Base-by-base conservation (phyloP, 352 stramenopile species). In the Blastocystis sp. region DNA sequence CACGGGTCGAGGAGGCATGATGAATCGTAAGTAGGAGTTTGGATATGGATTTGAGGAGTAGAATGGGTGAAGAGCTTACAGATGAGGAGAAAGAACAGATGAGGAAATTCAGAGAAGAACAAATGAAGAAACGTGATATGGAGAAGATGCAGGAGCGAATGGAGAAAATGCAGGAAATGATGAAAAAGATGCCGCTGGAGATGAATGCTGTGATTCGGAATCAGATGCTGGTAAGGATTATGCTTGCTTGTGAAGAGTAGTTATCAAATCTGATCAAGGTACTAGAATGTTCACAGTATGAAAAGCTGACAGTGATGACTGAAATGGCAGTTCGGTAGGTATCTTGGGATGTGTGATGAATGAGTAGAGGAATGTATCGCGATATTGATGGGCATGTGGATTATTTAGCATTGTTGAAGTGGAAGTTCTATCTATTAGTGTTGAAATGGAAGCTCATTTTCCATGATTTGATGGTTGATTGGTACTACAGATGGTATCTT, bases 41-140 rank as follows among this genome's bases (percentile, higher is more conserved):
- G 27, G 6, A 21, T 1, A 4, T 2, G 3, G 7, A 6, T 0
- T 0, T 74, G 9, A 57, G 51, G 16, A n/a, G n/a, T 49, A 83
- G 51, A 46, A 51, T 83, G 71, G 71, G 71, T 35, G 71, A 83
- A 56, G 52, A 61, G 51, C 49, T 83, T 21, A 65, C 71, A 29
- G 37, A 66, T n/a, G 71, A 83, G n/a, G 71, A 83, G 71, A 63
- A 46, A n/a, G 42, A 83, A 49, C 39, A 67, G 71, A 29, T 83
- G n/a, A 43, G 71, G 12, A 29, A 43, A 32, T 3, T 54, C n/a
- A 83, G 63, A 27, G 39, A 52, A 24, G 46, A 83, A 56, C 27
- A 43, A 21, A 83, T 83, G 71, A 32, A 43, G 27, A 19, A 83
- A 14, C 14, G 27, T 9, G 52, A 63, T 37, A 12, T n/a, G 14